Base-by-base conservation (phyloP, 495 filamentous ascomycete species). In the Aeminium ludgeri region DNA sequence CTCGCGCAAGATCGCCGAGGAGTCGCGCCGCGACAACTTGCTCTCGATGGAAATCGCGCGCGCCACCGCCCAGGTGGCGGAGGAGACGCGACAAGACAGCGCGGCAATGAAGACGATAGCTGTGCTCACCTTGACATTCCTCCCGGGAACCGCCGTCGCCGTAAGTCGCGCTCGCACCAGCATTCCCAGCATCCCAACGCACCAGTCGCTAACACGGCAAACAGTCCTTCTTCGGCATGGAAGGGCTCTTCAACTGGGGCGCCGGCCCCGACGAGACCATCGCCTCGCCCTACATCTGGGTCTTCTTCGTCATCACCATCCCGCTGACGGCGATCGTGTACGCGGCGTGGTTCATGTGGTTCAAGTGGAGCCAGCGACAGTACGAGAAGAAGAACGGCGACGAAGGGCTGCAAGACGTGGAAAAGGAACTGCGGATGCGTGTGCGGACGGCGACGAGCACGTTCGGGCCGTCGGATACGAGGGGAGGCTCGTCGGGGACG, bases 51-150 rank as follows among this genome's bases (percentile, higher is more conserved):
- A 51, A 29, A 43, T 51, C 25, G 48, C 48, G 1, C 38, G 40
- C 10, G 37, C 48, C 15, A 51, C 48, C 16, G 48, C 48, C 13
- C 47, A 50, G 20, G 44, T 51, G 1, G 48, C 48, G 1, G 39
- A 51, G 23, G 43, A 51, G 36, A 51, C 48, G 1, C 25, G 48
- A 18, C 43, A 46, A 19, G 51, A 54, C 44, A 52, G 49, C 36
- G 46, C 49, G 11, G 44, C 52, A 13, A 55, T 55, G 52, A 55
- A 55, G 38, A 55, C 52, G 11, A 51, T 55, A 19, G 52, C 52
- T n/a, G 38, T 55, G n/a, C 28, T 55, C 5, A 55, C 52, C 0
- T 30, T 55, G 41, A 44, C 42, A 1, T 55, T 55, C 39, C 40
- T 55, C 2, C 52, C 52, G 16, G 52, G 49, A 8, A 52, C 52